Evolutionary conservation across 73 alveolate species (phyloP), one percentile per base, ranked within the genome.

Genomic region (Breviolum minutum): DNA sequence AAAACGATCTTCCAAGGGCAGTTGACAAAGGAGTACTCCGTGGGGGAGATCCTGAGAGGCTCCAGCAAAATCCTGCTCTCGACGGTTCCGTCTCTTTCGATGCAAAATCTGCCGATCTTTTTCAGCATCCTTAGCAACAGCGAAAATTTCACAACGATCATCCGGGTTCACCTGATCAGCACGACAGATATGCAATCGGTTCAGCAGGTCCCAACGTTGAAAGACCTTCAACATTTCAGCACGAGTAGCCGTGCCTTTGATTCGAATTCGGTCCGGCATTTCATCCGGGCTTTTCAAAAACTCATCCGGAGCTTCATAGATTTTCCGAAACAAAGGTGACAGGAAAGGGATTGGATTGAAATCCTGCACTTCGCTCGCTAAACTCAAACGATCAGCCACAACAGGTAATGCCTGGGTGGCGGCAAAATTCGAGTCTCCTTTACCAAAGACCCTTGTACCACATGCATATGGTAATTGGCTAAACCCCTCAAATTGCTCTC

Each of bases 371-470:
- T 8, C 68, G 20, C n/a, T 81, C 0, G 90, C 69, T 70, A 74
- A 61, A n/a, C 91, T 60, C 29, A 92, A 61, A 6, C 90, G 80
- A 5, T 24, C 68, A 17, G 90, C 90, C 6, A 92, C 24, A 9
- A 76, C 79, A 4, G 98, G 98, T 81, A 89, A 24, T 9, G 96
- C 96, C n/a, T 89, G 61, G 0, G 96, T 89, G 29, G 96, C 96
- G 5, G 96, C 66, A 69, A 89, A 89, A 60, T 54, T 12, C 14
- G 73, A 8, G 74, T 40, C n/a, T 7, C 63, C 61, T 10, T n/a
- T 26, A 17, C 11, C 63, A 19, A 89, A 89, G 32, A 17, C 12
- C 12, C 87, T 5, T 5, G 62, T 13, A 7, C 64, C 7, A 26
- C 76, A 54, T 2, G 96, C 69, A 76, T 89, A 89, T 29, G 96